Conservation (phyloP, 495 filamentous ascomycete species). For the Daldinia bambusicola region DNA sequence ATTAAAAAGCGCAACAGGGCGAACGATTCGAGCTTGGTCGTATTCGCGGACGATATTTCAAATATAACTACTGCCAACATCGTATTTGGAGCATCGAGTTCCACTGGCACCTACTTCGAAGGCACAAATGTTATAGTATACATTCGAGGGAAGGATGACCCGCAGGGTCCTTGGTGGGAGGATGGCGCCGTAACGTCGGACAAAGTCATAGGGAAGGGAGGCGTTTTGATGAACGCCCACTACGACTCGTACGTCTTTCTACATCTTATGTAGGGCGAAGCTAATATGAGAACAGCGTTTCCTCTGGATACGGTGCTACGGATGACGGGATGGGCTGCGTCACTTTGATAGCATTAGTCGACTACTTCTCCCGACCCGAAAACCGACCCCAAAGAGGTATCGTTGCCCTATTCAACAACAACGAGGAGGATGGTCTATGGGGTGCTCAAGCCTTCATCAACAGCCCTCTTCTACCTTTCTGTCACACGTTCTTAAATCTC, state of each 20-base stretch:
- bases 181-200: slow-evolving; percentile 51
- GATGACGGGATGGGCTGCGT: slow-evolving; percentile 94
- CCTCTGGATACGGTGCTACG: slow-evolving; percentile 87
- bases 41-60: slow-evolving; percentile 82
- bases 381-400: slow-evolving; percentile 82
- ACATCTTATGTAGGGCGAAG: neutral
- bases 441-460: slow-evolving; percentile 87
- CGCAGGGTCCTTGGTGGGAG: slow-evolving; percentile 72
- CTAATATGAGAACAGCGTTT: slow-evolving; percentile 68
- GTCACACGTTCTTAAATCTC: slow-evolving; percentile 89
- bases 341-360: slow-evolving; percentile 85
- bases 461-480: slow-evolving; percentile 78
- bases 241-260: slow-evolving; percentile 70
- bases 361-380: slow-evolving; percentile 82
- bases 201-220: slow-evolving; percentile 68
- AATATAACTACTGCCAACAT: slow-evolving; percentile 70
- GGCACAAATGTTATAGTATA: slow-evolving; percentile 94
- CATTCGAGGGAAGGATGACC: slow-evolving; percentile 82
- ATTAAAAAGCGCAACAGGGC: slow-evolving; percentile 69
- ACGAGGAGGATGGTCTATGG: slow-evolving; percentile 93
- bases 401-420: slow-evolving; percentile 91
- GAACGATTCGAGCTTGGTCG: slow-evolving; percentile 57
- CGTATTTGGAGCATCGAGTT: slow-evolving; percentile 30
- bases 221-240: slow-evolving; percentile 92
- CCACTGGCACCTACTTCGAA: slow-evolving; percentile 79